Conservation (phyloP, 345 rosid genomes). For the Schrenkiella parvula region DNA sequence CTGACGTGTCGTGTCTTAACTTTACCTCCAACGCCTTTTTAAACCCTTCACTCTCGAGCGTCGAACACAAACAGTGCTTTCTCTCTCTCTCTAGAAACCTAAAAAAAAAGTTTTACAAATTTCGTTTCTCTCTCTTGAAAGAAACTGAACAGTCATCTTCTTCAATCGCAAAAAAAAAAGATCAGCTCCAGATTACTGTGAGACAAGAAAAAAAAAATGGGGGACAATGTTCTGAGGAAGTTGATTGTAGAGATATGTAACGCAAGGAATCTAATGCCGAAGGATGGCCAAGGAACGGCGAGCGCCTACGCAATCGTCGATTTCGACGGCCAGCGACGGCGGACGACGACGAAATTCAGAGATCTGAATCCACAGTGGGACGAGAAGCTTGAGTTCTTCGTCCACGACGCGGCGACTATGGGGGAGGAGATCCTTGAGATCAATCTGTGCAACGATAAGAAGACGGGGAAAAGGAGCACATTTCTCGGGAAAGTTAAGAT, state of each 20-base stretch:
- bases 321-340: constrained; percentile 72
- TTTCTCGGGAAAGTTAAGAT: constrained; percentile 83
- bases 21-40: constrained; percentile 6
- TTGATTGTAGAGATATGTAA: constrained; percentile 71
- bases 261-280: constrained; percentile 85
- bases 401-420: constrained; percentile 59
- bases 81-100: neutral
- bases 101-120: neutral
- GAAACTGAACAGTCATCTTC: constrained; percentile 4
- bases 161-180: constrained; percentile 1
- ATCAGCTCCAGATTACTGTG: neutral
- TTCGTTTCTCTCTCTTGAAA: neutral
- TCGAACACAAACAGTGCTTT: constrained; percentile 27
- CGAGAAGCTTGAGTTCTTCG: constrained; percentile 75
- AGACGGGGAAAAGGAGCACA: constrained; percentile 55
- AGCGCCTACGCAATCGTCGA: constrained; percentile 81
- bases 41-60: constrained; percentile 15
- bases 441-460: constrained; percentile 77
- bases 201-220: constrained; percentile 36
- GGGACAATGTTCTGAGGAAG: constrained; percentile 50
- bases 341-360: constrained; percentile 73
- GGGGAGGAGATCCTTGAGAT: constrained; percentile 63
- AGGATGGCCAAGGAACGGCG: constrained; percentile 93
- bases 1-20: constrained; percentile 18
- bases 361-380: constrained; percentile 95